A percentile compares a stretch with the other conserved stretches of the same genome.
These are phyloP conservation scores for Drosera spatulata DNA, from an alignment of 179 eudicot genomes.

Conservation along the genomic window DNA sequence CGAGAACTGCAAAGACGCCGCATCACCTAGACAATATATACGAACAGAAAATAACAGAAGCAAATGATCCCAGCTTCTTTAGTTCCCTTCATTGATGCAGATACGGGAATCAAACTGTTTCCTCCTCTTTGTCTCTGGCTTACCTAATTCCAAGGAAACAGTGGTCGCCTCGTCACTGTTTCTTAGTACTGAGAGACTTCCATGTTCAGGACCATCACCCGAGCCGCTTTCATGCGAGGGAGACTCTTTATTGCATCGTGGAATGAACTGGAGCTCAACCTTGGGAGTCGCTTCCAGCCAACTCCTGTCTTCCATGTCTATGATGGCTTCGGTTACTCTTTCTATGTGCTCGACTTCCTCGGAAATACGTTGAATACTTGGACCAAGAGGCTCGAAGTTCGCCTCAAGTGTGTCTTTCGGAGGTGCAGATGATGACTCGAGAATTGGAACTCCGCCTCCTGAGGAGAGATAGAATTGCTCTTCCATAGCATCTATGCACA, in stretches of 20 bases:
- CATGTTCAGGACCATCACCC: constrained; percentile 29
- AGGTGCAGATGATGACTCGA: constrained; percentile 76
- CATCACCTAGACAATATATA: too few relatives aligned
- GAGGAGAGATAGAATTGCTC: constrained; percentile 79
- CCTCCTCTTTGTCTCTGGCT: constrained; percentile 74
- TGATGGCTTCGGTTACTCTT: constrained; percentile 57
- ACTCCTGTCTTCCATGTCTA: constrained; percentile 45
- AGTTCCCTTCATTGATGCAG: not conserved
- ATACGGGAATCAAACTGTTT: not conserved
- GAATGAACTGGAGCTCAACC: constrained; percentile 84
- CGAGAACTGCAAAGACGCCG: too few relatives aligned
- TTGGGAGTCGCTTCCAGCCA: constrained; percentile 32
- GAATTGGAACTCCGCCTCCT: constrained; percentile 59
- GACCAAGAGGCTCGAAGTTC: constrained; percentile 57
- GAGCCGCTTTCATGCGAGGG: constrained; percentile 33
- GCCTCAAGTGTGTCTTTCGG: constrained; percentile 33
- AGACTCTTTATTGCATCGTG: constrained; percentile 49
- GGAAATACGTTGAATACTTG: constrained; percentile 62
- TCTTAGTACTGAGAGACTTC: constrained; percentile 65
- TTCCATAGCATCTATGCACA: constrained; percentile 41
- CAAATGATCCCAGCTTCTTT: too few relatives aligned
- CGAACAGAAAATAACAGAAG: too few relatives aligned
- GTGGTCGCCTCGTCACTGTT: constrained; percentile 57
- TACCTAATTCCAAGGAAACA: constrained; percentile 82
- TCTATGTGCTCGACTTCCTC: constrained; percentile 46